phyloP scores from a whole-genome alignment of 306 rosid species.

The Delonix regia region DNA sequence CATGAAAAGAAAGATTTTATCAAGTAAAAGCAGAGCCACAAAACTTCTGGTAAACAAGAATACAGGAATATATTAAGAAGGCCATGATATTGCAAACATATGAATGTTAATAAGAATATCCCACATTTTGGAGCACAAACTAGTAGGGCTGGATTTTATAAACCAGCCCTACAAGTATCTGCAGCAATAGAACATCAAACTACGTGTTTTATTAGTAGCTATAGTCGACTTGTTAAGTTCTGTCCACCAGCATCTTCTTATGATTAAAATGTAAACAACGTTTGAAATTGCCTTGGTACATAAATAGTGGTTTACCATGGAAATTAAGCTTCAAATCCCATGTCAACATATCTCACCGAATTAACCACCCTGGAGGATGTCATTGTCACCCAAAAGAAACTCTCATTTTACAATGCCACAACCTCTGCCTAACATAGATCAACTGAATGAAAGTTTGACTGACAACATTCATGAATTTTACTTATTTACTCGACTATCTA shows the following conservation, averaged over 20 bases:
- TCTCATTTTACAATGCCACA: conserved; percentile 2
- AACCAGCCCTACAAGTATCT: background rate
- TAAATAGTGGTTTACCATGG: background rate
- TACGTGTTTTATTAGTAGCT: background rate
- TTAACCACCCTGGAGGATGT: background rate
- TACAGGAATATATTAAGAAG: background rate
- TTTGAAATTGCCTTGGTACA: background rate
- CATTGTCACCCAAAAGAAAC: background rate
- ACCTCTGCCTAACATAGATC: background rate
- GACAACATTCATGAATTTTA: background rate
- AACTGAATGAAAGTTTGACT: background rate
- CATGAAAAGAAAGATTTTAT: background rate
- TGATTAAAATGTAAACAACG: background rate
- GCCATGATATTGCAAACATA: conserved; percentile 1
- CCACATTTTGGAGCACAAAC: conserved; percentile 1
- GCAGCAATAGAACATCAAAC: conserved; percentile 5
- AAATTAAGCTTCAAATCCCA: conserved; percentile 5
- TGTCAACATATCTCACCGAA: background rate
- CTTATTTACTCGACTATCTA: background rate
- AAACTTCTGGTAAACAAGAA: background rate
- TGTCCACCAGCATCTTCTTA: background rate
- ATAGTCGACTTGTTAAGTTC: background rate
- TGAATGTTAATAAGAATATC: background rate
- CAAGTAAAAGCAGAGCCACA: background rate
- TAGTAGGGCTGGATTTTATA: background rate